A percentile compares a stretch with the other conserved stretches of the same genome.
Evolutionary conservation across 148 eudicot genomes (phyloP).

Genomic region (Heliosperma pusillum): DNA sequence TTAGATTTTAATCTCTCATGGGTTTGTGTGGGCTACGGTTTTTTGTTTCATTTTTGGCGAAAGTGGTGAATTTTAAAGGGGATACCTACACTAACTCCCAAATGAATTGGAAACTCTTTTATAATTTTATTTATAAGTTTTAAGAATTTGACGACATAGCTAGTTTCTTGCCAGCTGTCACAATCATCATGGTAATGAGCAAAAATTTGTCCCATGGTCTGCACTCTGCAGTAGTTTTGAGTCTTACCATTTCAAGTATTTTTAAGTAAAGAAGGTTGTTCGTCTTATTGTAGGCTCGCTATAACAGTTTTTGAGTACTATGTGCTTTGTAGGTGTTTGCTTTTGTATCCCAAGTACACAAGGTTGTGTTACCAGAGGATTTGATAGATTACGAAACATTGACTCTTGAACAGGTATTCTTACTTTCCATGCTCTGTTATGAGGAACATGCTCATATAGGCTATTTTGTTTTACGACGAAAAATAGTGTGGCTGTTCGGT

Average conservation of each 20-base stretch:
- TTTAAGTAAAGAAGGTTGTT: neutral
- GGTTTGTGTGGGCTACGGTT: too few species aligned
- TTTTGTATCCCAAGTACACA: slow-evolving; percentile 92
- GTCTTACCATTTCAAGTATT: neutral
- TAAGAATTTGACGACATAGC: neutral
- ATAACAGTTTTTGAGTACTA: neutral
- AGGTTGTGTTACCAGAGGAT: slow-evolving; percentile 78
- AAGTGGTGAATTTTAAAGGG: too few species aligned
- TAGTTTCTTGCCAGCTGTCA: neutral
- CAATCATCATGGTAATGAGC: neutral
- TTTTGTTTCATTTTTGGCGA: too few species aligned
- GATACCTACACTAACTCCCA: too few species aligned
- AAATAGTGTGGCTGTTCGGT: neutral
- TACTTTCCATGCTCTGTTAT: slow-evolving; percentile 13
- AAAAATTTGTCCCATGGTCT: neutral
- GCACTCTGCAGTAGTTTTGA: slow-evolving; percentile 1
- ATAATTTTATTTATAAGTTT: too few species aligned
- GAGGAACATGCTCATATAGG: neutral
- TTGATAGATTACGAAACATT: slow-evolving; percentile 66
- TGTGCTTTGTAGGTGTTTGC: slow-evolving; percentile 65
- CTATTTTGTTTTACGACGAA: neutral
- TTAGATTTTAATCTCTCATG: too few species aligned
- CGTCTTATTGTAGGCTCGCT: neutral
- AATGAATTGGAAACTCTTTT: too few species aligned
- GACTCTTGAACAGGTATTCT: slow-evolving; percentile 76